Base-by-base conservation (phyloP, 805 yeast genomes). In the Candida khao-thaluensis region DNA sequence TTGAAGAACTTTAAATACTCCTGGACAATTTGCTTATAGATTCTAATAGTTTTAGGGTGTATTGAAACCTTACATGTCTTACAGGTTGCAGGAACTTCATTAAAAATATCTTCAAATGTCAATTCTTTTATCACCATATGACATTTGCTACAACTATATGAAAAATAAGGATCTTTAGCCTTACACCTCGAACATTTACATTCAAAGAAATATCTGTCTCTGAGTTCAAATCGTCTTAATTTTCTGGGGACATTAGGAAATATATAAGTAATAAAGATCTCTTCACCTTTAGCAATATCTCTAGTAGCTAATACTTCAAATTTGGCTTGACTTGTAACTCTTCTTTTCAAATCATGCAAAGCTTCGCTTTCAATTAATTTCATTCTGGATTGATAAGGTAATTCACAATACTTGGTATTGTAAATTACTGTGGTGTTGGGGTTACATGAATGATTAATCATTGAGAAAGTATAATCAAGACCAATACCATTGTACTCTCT, bases 371-470 rank as follows among this genome's bases (percentile, higher is more conserved):
- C 10, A 9, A 16, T n/a, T 16, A 28, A 29, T n/a, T 17, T 11
- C 4, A 6, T 11, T 20, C 34, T 20, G 5, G n/a, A 3, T 14
- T 21, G n/a, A 21, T 21, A 20, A 3, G 10, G 7, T 14, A 31
- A 21, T 21, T 7, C 5, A 7, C 21, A 17, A 16, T 51, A 39
- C 6, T 25, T n/a, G 12, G 35, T 31, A 15, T 25, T 35, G 16
- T 25, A 35, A 10, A 35, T 28, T 20, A 35, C 11, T 56, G 32
- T 7, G 52, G 58, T 47, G 40, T 67, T 68, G 4, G 73, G 72
- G 4, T 51, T 45, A 45, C 74, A 69, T 5, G 69, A 62, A 49
- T 69, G 74, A 36, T 69, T 69, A 15, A 66, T 59, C 32, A 68
- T 42, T 9, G 72, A 48, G 43, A 67, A 57, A 3, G 51, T 42